Evolutionary conservation across 192 early-diverging fungal genomes (phyloP), one percentile per base, ranked within the genome.

Genomic region (Spizellomyces sp.): DNA sequence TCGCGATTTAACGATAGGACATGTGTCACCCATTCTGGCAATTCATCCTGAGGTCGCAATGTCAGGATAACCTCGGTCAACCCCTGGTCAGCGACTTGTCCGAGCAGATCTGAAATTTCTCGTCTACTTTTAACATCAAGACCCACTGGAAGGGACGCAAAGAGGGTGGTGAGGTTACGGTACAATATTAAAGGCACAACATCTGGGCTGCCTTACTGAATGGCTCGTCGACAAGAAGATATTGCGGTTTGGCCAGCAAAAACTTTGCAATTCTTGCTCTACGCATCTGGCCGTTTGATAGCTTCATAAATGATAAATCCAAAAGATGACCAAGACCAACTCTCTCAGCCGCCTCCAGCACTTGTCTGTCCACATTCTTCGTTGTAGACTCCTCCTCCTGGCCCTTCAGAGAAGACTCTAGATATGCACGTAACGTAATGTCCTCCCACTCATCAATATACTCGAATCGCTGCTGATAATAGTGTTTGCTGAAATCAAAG

Each of bases 1-100:
- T 70, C 41, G 22, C 45, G 21, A n/a, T 82, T 76, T 9, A 87
- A 45, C 19, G 75, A 75, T 9, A 87, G 59, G 5, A 87, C 81
- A 62, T 80, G 68, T 41, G 86, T 87, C 36, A 84, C 81, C 81
- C 83, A 86, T 8, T 62, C 19, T 8, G 86, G 86, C 10, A 88
- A 27, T 15, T 75, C 71, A 36, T 87, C 86, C 71, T 87, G 86
- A 1, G 84, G 85, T 17, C 86, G 65, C 21, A 83, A 71, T 2
- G 86, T 69, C 9, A 87, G 78, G 5, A 87, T 64, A 6, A 85
- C 46, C 3, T 73, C 64, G 6, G 67, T 55, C 22, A 56, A 44
- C 62, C 59, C 10, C 45, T 59, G 45, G 9, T 75, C 22, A 4
- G 54, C 4, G 66, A 43, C 22, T 82, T 44, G 4, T 74, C 65